Percentiles rank a stretch among this genome's conserved stretches.
Conservation (phyloP, 1,284 basidiomycete genomes). For the Cryptococcus sp. region DNA sequence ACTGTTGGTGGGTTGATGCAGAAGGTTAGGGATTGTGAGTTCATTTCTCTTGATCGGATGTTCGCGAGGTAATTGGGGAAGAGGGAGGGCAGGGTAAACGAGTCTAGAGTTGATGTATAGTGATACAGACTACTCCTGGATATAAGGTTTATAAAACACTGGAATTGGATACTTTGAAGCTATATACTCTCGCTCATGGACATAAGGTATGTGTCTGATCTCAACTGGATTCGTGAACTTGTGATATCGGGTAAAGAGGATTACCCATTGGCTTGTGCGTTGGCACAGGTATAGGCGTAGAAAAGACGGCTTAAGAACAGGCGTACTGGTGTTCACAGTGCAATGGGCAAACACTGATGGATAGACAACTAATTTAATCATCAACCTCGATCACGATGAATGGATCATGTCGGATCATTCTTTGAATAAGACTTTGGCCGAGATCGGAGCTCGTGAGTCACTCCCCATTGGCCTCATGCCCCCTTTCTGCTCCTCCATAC, state of each 20-base stretch:
- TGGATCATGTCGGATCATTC: conserved; percentile 73
- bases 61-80: neutral
- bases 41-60: neutral
- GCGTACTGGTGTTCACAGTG: too few relatives aligned
- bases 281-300: too few relatives aligned
- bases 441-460: conserved; percentile 67
- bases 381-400: conserved; percentile 89
- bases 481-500: neutral
- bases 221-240: neutral
- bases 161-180: conserved; percentile 78
- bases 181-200: conserved; percentile 91
- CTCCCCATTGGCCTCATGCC: neutral
- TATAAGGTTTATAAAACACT: conserved; percentile 82
- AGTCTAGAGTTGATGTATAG: conserved; percentile 55
- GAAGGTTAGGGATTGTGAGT: conserved; percentile 55
- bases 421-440: conserved; percentile 56
- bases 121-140: conserved; percentile 56
- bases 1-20: conserved; percentile 76
- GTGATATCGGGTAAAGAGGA: too few relatives aligned
- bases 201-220: conserved; percentile 63
- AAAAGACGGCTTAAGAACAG: too few relatives aligned
- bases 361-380: conserved; percentile 88
- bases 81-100: neutral
- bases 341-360: neutral
- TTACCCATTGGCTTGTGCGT: too few relatives aligned